Base-by-base conservation (phyloP, 1,139 yeast species). In the Candida sojae region DNA sequence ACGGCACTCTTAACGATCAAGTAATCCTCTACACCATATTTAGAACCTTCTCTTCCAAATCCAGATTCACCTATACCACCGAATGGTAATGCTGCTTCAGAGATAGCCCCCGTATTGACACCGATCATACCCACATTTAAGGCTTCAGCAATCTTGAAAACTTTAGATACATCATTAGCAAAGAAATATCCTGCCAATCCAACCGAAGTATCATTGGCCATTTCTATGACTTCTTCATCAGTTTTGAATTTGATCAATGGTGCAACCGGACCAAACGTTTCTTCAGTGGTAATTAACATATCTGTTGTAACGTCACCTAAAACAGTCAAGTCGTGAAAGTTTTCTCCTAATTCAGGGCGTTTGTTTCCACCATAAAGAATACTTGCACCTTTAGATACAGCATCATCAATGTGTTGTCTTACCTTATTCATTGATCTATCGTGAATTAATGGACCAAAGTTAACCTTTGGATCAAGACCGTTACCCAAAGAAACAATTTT, bases 261-360 rank as follows among this genome's bases (percentile, higher is more conserved):
- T 47, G 93, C 95, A 42, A 91, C 74, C 5, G 97, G 97, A 10
- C 97, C 97, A 64, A 91, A 91, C 1, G 96, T 89, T 69, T 91
- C 97, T 58, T 89, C 95, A 31, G 70, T 61, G 50, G 83, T 73
- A 26, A 90, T 86, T 48, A 67, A 62, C 78, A 90, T 88, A 37
- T 78, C 78, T 6, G 74, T 68, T 44, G 88, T 80, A 35, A 88
- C 91, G 53, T 83, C 79, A 10, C 82, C 73, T 50, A 91, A 64
- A 8, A 91, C 82, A 1, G 95, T 87, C 48, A 95, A 88, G 13
- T 84, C 84, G 63, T 83, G 91, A 68, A 88, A 91, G 58, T 80
- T 78, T 44, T 82, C 80, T 6, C 96, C 96, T 37, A 88, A 63
- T n/a, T 83, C 84, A 0, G 83, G 68, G 47, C 83, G 71, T 37